Evolutionary conservation across 306 rosid genomes (phyloP).

Genomic region (Lathyrus aphaca): DNA sequence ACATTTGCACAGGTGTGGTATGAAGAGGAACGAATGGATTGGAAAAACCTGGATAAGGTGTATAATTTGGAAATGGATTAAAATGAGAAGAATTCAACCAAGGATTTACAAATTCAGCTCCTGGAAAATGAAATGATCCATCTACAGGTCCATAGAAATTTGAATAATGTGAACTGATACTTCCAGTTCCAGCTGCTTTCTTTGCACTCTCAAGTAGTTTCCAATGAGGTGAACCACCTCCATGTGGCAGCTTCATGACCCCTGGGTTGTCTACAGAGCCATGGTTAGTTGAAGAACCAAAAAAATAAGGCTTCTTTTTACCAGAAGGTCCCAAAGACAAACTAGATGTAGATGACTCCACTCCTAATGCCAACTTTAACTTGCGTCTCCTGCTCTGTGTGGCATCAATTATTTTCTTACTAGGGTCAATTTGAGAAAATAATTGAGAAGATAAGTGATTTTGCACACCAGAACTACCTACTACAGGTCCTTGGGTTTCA

Average conservation of each 20-base stretch:
- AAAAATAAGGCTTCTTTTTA: slow-evolving; percentile 49
- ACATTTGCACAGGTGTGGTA: slow-evolving; percentile 41
- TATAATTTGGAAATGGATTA: slow-evolving; percentile 31
- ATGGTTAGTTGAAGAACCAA: slow-evolving; percentile 42
- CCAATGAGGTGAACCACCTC: slow-evolving; percentile 47
- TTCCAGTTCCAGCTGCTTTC: slow-evolving; percentile 35
- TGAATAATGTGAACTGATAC: slow-evolving; percentile 30
- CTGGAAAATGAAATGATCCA: slow-evolving; percentile 35
- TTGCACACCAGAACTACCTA: slow-evolving; percentile 46
- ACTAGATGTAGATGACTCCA: slow-evolving; percentile 49
- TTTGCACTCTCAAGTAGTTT: slow-evolving; percentile 31
- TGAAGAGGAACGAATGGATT: slow-evolving; percentile 41
- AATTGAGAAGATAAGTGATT: slow-evolving; percentile 35
- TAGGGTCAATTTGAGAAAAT: slow-evolving; percentile 41
- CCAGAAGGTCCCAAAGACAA: slow-evolving; percentile 52
- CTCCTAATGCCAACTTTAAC: slow-evolving; percentile 47
- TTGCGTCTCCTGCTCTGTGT: slow-evolving; percentile 41
- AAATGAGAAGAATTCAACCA: slow-evolving; percentile 39
- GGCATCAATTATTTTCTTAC: slow-evolving; percentile 46
- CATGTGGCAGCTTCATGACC: slow-evolving; percentile 42
- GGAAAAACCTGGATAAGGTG: slow-evolving; percentile 36
- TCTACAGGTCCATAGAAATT: slow-evolving; percentile 24
- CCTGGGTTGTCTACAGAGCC: slow-evolving; percentile 39
- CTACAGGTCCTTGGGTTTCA: slow-evolving; percentile 29
- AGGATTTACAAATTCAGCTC: slow-evolving; percentile 35